Evolutionary conservation across 352 stramenopile species (phyloP).

Genomic region (Phytophthora multivora): DNA sequence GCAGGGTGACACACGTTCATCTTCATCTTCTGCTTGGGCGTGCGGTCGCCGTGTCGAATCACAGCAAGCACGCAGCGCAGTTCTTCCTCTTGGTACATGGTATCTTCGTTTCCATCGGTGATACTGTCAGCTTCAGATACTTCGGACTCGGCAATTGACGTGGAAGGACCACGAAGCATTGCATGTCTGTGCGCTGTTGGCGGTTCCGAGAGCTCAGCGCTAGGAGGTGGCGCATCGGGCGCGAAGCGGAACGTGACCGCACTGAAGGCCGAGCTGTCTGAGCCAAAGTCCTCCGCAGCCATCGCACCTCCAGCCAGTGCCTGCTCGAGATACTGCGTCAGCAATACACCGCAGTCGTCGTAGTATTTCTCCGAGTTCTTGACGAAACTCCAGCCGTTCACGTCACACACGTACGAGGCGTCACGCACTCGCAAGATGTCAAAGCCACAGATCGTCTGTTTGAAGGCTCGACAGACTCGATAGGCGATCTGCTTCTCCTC

Average conservation of each 20-base stretch:
- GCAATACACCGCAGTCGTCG: conserved; percentile 96
- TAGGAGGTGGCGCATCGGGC: conserved; percentile 42
- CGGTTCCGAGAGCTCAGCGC: conserved; percentile 67
- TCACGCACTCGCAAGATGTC: conserved; percentile 96
- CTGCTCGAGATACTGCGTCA: conserved; percentile 84
- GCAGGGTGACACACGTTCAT: conserved; percentile 92
- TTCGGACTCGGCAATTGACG: conserved; percentile 36
- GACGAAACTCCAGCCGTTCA: conserved; percentile 99
- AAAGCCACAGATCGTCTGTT: conserved; percentile 98
- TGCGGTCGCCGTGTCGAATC: conserved; percentile 99
- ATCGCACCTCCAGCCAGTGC: conserved; percentile 46
- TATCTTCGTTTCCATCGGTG: conserved; percentile 27
- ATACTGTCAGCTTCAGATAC: conserved; percentile 35
- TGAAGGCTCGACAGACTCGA: conserved; percentile 82
- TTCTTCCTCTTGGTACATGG: conserved; percentile 91
- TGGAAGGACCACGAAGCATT: conserved; percentile 29
- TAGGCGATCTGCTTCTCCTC: conserved; percentile 99
- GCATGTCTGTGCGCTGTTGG: conserved; percentile 37
- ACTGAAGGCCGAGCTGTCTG: conserved; percentile 58
- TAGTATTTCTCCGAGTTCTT: conserved; percentile 99
- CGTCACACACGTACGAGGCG: conserved; percentile 98
- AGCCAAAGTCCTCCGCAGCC: conserved; percentile 51
- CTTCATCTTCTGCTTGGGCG: conserved; percentile 99
- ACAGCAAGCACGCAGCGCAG: conserved; percentile 99
- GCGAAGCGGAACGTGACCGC: conserved; percentile 69